Evolutionary conservation across 2,329 filamentous ascomycete genomes (phyloP), one percentile per base, ranked within the genome.

Genomic region (Beauveria medogensis): DNA sequence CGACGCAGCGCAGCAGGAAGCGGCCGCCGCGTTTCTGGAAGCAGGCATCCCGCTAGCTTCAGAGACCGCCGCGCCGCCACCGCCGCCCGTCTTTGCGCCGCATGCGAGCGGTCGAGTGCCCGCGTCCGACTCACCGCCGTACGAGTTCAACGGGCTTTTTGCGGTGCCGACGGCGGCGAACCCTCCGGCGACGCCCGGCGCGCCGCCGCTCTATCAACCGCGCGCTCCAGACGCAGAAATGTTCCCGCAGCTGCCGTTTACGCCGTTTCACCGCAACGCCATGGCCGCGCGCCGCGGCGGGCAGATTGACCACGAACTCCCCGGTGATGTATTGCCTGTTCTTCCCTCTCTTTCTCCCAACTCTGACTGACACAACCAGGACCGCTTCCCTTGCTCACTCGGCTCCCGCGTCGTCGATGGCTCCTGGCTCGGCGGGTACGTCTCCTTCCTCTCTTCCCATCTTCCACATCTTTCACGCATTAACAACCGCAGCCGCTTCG

Each of bases 371-470:
- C 20, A 20, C 16, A 2, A 8, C 9, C 30, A 60, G 59, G 59
- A 60, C 26, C 59, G 59, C 7, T 60, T 48, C 34, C 59, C 59
- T 55, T 34, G 52, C n/a, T 30, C 20, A 9, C 20, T n/a, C 7
- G 44, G 37, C 34, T 50, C 52, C 24, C 59, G 59, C 18, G 44
- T 50, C 52, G 30, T 60, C 51, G 43, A 60, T n/a, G 59, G 59
- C n/a, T 55, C 51, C 34, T 60, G 52, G 59, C 51, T 60, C 30
- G 37, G 44, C 51, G 52, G 44, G 52, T 56, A 46, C 22, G 52
- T 34, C 47, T 12, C 8, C 30, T 8, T 34, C 18, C 12, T 48
- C 24, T 55, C 18, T 3, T n/a, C 2, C 10, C 30, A 34, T 10
- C 28, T 22, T 1, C 40, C 14, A 2, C 8, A 14, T 26, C 6